Conservation (phyloP, 176 grass and related monocot species). For the Thalia dealbata region DNA sequence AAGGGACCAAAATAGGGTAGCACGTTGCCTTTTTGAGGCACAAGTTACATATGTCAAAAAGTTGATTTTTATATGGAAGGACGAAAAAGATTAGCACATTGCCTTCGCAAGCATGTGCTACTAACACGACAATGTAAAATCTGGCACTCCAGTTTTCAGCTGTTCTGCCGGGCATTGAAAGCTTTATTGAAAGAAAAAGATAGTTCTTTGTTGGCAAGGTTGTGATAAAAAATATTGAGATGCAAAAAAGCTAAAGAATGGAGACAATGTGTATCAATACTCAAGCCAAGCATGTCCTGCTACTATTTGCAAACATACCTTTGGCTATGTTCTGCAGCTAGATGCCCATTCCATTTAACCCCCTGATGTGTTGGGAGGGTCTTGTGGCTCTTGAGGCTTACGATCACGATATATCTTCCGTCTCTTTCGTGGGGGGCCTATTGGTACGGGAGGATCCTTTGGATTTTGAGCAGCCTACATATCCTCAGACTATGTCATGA, state of each 20-base stretch:
- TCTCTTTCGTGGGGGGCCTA: constrained; percentile 45
- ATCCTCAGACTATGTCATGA: constrained; percentile 2
- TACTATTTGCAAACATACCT: neutral
- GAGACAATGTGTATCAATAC: neutral
- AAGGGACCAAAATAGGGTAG: no score
- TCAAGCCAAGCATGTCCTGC: neutral
- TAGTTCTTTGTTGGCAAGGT: neutral
- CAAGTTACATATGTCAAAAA: no score
- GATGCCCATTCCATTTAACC: constrained; percentile 25
- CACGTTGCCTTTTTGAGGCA: no score
- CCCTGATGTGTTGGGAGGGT: constrained; percentile 28
- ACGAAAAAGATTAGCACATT: no score
- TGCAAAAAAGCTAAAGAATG: neutral
- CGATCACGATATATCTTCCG: constrained; percentile 41
- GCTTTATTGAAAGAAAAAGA: no score
- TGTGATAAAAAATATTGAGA: neutral
- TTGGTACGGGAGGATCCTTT: constrained; percentile 37
- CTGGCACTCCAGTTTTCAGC: no score
- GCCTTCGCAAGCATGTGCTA: no score
- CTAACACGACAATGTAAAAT: no score
- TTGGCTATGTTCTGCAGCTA: neutral
- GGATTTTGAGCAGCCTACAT: constrained; percentile 50
- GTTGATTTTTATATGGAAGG: no score
- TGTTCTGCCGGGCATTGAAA: no score
- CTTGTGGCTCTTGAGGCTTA: constrained; percentile 45